Evolutionary conservation across 257 asterid species (phyloP).

Genomic region (Penstemon eatonii): DNA sequence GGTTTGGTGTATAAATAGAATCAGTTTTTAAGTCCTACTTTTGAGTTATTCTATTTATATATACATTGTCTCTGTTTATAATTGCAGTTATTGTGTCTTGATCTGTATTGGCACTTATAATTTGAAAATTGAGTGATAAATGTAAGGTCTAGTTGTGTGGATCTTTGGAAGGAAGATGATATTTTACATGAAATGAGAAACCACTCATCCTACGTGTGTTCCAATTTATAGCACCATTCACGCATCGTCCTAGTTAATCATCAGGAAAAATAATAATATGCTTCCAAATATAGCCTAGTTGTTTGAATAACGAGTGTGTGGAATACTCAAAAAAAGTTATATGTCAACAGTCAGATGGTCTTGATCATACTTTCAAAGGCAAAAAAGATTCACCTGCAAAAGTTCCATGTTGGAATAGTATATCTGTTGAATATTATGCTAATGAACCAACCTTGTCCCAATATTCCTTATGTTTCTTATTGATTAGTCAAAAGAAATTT

Average conservation of each 20-base stretch:
- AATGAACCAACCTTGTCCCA: not conserved
- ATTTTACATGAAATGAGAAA: not conserved
- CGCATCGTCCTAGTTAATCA: not conserved
- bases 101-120: slow-evolving; percentile 1
- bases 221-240: not conserved
- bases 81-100: not conserved
- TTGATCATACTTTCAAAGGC: not conserved
- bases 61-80: too few species aligned
- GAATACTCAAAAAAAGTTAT: not conserved
- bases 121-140: slow-evolving; percentile 4
- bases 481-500: too few species aligned
- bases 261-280: not conserved
- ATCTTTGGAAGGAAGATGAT: not conserved
- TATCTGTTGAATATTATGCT: too few species aligned
- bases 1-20: slow-evolving; percentile 5
- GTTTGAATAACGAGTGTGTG: not conserved
- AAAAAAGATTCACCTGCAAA: not conserved
- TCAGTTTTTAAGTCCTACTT: not conserved
- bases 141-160: not conserved
- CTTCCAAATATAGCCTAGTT: not conserved
- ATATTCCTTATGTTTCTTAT: not conserved
- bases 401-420: too few species aligned
- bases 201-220: too few species aligned
- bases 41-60: not conserved
- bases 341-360: slow-evolving; percentile 19